These are phyloP conservation scores for Moesziomyces sp. DNA, from an alignment of 1,284 basidiomycete genomes.

Conservation along the genomic window DNA sequence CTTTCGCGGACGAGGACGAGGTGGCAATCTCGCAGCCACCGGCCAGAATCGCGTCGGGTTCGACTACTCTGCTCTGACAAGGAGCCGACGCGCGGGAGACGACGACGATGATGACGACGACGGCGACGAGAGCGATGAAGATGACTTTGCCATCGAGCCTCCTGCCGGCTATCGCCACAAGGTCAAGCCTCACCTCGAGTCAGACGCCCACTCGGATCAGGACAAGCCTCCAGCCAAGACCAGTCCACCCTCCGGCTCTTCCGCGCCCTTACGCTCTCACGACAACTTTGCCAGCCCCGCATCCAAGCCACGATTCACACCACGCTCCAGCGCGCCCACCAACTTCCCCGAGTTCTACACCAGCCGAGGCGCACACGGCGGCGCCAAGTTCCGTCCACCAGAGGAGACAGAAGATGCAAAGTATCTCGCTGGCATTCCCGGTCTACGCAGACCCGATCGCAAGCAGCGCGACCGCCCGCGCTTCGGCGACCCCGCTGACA, in stretches of 20 bases:
- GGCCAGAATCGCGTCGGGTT: slow-evolving; percentile 50
- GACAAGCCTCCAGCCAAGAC: not conserved
- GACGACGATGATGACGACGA: slow-evolving; percentile 23
- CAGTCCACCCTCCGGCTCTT: slow-evolving; percentile 6
- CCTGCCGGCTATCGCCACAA: slow-evolving; percentile 38
- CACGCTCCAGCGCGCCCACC: slow-evolving; percentile 20
- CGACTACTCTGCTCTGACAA: slow-evolving; percentile 39
- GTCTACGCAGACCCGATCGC: slow-evolving; percentile 24
- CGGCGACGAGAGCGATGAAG: slow-evolving; percentile 9
- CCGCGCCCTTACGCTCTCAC: slow-evolving; percentile 18
- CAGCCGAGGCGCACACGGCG: slow-evolving; percentile 17
- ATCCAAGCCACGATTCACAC: slow-evolving; percentile 20
- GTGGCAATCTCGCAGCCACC: slow-evolving; percentile 34
- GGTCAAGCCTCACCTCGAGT: slow-evolving; percentile 43
- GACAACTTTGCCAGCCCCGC: slow-evolving; percentile 1
- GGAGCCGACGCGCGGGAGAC: slow-evolving; percentile 7
- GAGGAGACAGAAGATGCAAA: slow-evolving; percentile 48
- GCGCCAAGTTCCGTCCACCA: slow-evolving; percentile 37
- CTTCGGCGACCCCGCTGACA: slow-evolving; percentile 37
- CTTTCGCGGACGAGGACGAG: slow-evolving; percentile 34
- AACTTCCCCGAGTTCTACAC: slow-evolving; percentile 46
- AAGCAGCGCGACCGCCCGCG: slow-evolving; percentile 19
- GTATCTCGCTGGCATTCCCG: slow-evolving; percentile 50
- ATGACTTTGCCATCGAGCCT: slow-evolving; percentile 35
- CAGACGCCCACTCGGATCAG: slow-evolving; percentile 9